These are phyloP conservation scores for Solanum medicagineum DNA, from an alignment of 257 asterid species.

Conservation along the genomic window DNA sequence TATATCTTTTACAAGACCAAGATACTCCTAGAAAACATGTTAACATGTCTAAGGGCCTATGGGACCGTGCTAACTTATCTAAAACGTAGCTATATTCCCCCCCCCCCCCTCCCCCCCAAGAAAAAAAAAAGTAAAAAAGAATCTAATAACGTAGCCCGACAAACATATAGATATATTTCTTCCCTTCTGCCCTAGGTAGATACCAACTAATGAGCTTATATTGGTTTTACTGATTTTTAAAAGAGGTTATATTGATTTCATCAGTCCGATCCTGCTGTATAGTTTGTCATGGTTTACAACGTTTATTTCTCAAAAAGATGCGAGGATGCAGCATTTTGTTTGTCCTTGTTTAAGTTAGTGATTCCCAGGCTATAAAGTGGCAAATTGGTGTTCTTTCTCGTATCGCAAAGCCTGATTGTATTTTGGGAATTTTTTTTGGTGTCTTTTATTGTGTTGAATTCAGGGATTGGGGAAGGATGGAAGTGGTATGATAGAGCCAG, in stretches of 20 bases:
- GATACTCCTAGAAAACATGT: neutral
- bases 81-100: neutral
- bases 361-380: conserved; percentile 12
- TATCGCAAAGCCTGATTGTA: conserved; percentile 20
- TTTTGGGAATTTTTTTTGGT: conserved; percentile 25
- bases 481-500: conserved; percentile 95
- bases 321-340: neutral
- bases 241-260: neutral
- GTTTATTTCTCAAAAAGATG: neutral
- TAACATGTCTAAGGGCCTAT: neutral
- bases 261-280: neutral
- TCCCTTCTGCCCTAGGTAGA: neutral
- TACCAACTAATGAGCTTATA: neutral
- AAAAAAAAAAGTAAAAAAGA: too few species aligned
- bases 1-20: neutral
- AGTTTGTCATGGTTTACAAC: neutral
- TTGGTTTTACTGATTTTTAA: neutral
- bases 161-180: neutral
- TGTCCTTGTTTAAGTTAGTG: conserved; percentile 2
- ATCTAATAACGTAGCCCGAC: neutral
- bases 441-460: conserved; percentile 16
- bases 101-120: too few species aligned
- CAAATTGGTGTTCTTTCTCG: conserved; percentile 7
- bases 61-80: neutral
- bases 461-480: conserved; percentile 97